These are phyloP conservation scores for Nakataea oryzae DNA, from an alignment of 2,329 filamentous ascomycete species.

Conservation along the genomic window DNA sequence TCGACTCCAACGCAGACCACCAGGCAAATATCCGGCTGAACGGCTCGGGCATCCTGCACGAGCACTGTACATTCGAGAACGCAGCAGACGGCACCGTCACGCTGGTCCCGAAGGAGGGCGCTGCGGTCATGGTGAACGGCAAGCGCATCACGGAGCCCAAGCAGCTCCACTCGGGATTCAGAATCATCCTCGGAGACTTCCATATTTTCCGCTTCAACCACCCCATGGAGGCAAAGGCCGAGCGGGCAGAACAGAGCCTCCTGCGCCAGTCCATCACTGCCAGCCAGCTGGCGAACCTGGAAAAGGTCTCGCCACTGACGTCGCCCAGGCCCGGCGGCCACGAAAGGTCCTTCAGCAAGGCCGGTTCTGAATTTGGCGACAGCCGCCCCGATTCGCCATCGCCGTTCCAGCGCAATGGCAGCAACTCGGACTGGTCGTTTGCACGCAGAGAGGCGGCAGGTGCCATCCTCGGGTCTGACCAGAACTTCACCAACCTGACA, in stretches of 20 bases:
- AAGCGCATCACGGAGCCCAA: slow-evolving; percentile 78
- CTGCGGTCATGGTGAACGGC: slow-evolving; percentile 96
- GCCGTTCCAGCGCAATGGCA: slow-evolving; percentile 49
- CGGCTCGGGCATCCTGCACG: slow-evolving; percentile 80
- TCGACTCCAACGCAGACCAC: slow-evolving; percentile 65
- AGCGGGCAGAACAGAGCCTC: slow-evolving; percentile 79
- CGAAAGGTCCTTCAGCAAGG: slow-evolving; percentile 70
- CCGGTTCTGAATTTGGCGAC: slow-evolving; percentile 67
- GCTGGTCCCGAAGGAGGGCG: slow-evolving; percentile 78
- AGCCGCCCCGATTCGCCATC: slow-evolving; percentile 74
- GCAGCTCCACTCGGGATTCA: slow-evolving; percentile 80
- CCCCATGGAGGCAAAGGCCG: slow-evolving; percentile 87
- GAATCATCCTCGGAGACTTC: slow-evolving; percentile 93
- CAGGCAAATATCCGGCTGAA: slow-evolving; percentile 87
- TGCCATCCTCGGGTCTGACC: slow-evolving; percentile 79
- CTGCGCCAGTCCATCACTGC: slow-evolving; percentile 71
- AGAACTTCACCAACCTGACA: slow-evolving; percentile 79
- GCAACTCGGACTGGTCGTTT: slow-evolving; percentile 91
- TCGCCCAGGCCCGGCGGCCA: slow-evolving; percentile 55
- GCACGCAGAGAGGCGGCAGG: slow-evolving; percentile 87
- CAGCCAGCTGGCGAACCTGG: slow-evolving; percentile 50
- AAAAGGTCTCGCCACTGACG: slow-evolving; percentile 43
- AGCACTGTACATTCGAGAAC: slow-evolving; percentile 94
- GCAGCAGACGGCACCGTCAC: slow-evolving; percentile 80
- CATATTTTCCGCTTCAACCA: slow-evolving; percentile 99